phyloP scores from a whole-genome alignment of 1,284 basidiomycete species.

The Tylopilus sp. region DNA sequence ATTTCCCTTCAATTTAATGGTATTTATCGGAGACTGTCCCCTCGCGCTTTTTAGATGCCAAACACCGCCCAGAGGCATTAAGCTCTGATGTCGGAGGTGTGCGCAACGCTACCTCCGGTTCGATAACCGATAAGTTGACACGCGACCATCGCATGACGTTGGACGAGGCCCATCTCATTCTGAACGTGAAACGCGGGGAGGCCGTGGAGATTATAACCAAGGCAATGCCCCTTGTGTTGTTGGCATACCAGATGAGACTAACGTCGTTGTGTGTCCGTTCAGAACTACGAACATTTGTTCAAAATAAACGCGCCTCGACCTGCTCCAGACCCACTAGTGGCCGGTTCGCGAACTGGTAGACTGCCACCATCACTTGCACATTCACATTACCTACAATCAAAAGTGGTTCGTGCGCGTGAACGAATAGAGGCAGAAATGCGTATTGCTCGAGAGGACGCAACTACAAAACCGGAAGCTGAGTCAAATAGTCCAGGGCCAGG shows the following conservation, averaged over 20 bases:
- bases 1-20: not conserved
- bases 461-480: slow-evolving; percentile 22
- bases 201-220: slow-evolving; percentile 65
- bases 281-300: slow-evolving; percentile 95
- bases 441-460: slow-evolving; percentile 35
- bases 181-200: slow-evolving; percentile 83
- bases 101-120: slow-evolving; percentile 67
- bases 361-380: slow-evolving; percentile 46
- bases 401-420: slow-evolving; percentile 91
- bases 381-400: slow-evolving; percentile 94
- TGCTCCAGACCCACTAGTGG: slow-evolving; percentile 40
- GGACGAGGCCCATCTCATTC: slow-evolving; percentile 91
- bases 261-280: slow-evolving; percentile 5
- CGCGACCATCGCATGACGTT: slow-evolving; percentile 88
- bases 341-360: slow-evolving; percentile 34
- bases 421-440: slow-evolving; percentile 85
- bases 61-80: slow-evolving; percentile 60
- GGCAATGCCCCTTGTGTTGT: slow-evolving; percentile 42
- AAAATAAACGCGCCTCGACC: slow-evolving; percentile 77
- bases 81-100: slow-evolving; percentile 67
- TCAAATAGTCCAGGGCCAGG: slow-evolving; percentile 20
- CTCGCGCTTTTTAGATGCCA: slow-evolving; percentile 59
- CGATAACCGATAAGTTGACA: slow-evolving; percentile 70
- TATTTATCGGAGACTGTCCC: slow-evolving; percentile 6
- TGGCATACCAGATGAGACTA: not conserved